Evolutionary conservation across 768 basidiomycete genomes (phyloP), one percentile per base, ranked within the genome.

Genomic region (Lyophyllum shimeji): DNA sequence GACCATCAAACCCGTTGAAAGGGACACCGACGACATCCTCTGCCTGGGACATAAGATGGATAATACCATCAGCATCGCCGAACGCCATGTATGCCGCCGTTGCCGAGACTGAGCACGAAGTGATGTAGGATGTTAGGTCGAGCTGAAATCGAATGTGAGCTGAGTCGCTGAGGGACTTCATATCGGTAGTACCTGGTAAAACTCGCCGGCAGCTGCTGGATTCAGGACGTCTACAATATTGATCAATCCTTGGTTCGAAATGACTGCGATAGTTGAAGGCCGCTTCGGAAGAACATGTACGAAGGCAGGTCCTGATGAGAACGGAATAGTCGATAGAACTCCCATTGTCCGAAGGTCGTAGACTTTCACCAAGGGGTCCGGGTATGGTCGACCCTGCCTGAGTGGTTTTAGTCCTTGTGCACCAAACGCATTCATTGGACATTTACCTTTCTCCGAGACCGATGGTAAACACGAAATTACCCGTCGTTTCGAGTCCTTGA

Each of bases 81-180:
- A 95, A 94, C 0, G 93, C 95, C 66, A 98, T 78, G 65, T 93
- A 97, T n/a, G 89, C 85, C 33, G 90, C 93, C 3, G 89, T 89
- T 1, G 91, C 86, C 1, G 94, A 93, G 25, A 97, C 74, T 1
- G 95, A 86, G 55, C 86, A 78, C 29, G 92, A 86, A 5, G 85
- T 92, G 51, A 98, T 69, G 68, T 85, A 94, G 0, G 91, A 86
- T 0, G 84, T 64, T n/a, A 85, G 64, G 60, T 90, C 87, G 46
- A 91, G 75, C 89, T 91, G 53, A 33, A 43, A 57, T 62, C 42
- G 33, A 59, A 54, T 49, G 23, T 50, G 57, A 51, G 46, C 49
- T 9, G 18, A 37, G 21, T 17, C 39, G 17, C n/a, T 29, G 42
- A 42, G 51, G 49, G 44, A 25, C 44, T 23, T 46, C n/a, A n/a